Conservation (phyloP, 1,284 basidiomycete species). For the Rhodotorula sp. region DNA sequence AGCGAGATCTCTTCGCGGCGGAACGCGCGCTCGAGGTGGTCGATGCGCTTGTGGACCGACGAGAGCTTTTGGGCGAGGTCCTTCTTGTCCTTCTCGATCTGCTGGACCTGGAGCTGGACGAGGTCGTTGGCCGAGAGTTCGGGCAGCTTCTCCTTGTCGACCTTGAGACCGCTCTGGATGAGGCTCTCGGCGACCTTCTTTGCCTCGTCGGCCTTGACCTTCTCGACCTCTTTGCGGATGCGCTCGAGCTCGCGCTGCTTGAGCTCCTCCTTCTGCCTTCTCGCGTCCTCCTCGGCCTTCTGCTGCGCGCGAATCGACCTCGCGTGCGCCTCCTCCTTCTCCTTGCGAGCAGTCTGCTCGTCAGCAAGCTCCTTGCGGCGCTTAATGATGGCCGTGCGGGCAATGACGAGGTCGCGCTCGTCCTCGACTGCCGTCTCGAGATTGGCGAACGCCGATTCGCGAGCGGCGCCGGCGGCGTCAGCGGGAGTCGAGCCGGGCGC, state of each 20-base stretch:
- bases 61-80: slow-evolving; percentile 81
- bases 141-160: slow-evolving; percentile 59
- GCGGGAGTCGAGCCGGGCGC: slow-evolving; percentile 45
- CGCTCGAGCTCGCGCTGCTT: slow-evolving; percentile 73
- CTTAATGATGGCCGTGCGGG: slow-evolving; percentile 78
- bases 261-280: slow-evolving; percentile 66
- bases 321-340: slow-evolving; percentile 82
- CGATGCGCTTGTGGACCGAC: slow-evolving; percentile 83
- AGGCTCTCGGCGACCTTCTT: slow-evolving; percentile 77
- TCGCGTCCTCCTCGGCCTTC: slow-evolving; percentile 72
- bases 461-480: slow-evolving; percentile 57
- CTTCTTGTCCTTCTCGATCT: slow-evolving; percentile 95
- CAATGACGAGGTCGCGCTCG: slow-evolving; percentile 70
- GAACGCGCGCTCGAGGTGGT: slow-evolving; percentile 93
- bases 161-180: slow-evolving; percentile 74
- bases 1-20: slow-evolving; percentile 90
- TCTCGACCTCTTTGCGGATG: slow-evolving; percentile 79
- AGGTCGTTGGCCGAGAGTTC: slow-evolving; percentile 64
- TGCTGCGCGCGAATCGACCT: slow-evolving; percentile 69
- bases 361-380: slow-evolving; percentile 82
- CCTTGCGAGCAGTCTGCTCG: slow-evolving; percentile 79
- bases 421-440: slow-evolving; percentile 53
- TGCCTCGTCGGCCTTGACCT: slow-evolving; percentile 66
- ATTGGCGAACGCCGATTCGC: slow-evolving; percentile 57
- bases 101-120: slow-evolving; percentile 87